Conservation (phyloP, 1,284 basidiomycete genomes). For the Moesziomyces aphidis region DNA sequence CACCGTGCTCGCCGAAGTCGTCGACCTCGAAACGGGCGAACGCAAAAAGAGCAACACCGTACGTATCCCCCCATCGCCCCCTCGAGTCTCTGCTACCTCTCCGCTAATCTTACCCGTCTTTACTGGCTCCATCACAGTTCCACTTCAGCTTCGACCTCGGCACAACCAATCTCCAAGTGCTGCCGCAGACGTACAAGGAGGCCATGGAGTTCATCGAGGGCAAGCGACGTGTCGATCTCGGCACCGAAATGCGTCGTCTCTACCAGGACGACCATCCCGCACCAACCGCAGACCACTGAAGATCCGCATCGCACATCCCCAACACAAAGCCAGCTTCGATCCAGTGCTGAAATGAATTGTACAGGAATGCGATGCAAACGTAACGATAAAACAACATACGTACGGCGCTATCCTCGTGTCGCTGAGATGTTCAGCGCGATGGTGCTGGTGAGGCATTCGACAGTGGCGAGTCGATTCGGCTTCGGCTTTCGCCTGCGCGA, state of each 20-base stretch:
- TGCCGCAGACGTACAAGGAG: constrained; percentile 55
- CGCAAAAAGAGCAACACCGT: constrained; percentile 55
- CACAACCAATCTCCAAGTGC: constrained; percentile 25
- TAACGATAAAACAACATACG: background rate
- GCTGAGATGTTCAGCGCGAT: constrained; percentile 5
- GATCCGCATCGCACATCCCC: no score
- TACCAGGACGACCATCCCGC: constrained; percentile 23
- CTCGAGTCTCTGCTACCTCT: background rate
- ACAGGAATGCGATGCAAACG: constrained; percentile 8
- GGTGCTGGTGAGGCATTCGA: constrained; percentile 18
- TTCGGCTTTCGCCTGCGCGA: constrained; percentile 23
- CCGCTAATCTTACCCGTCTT: background rate
- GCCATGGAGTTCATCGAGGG: constrained; percentile 63
- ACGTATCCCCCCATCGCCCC: constrained; percentile 6
- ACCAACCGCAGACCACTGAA: no score
- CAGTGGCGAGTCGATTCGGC: constrained; percentile 24
- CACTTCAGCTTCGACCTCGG: constrained; percentile 62
- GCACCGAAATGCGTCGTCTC: constrained; percentile 52
- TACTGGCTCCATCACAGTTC: constrained; percentile 26
- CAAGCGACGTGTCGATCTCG: constrained; percentile 53
- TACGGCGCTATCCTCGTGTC: background rate
- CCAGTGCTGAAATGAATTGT: background rate
- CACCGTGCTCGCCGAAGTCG: constrained; percentile 56
- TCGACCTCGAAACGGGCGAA: constrained; percentile 52
- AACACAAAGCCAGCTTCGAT: background rate